Base-by-base conservation (phyloP, 2,329 filamentous ascomycete species). In the Leptosphaerulina australis region DNA sequence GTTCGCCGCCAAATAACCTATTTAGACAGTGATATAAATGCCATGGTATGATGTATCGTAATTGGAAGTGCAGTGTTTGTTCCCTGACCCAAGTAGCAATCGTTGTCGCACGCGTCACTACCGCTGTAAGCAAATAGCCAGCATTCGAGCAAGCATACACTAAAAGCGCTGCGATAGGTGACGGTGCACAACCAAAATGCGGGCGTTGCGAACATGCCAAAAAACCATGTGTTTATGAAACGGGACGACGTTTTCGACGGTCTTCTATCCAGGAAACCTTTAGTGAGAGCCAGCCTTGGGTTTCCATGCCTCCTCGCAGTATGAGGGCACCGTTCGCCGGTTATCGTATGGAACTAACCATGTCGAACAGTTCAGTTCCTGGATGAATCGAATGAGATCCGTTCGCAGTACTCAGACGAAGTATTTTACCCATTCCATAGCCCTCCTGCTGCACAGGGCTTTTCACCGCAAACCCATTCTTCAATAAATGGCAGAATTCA, bases 71-170 rank as follows among this genome's bases (percentile, higher is more conserved):
- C 9, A 25, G 20, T 44, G 46, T 25, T 41, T 25, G 52, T 34
- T 43, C 36, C 38, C 56, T 68, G 43, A 63, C 41, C 10, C 10
- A 53, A 37, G 25, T 41, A 73, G 70, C 63, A 71, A 66, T 55
- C 69, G 69, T 46, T 73, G 70, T 59, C 69, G 69, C 51, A 68
- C 64, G 46, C 67, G 69, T 60, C 70, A 73, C 54, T 72, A 73
- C 51, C 64, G 68, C 44, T 73, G 70, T 72, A 63, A 52, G 58
- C 37, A 15, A 8, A 1, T 20, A 25, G 5, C 25, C 29, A 10
- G 7, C 18, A 40, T 12, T 22, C 21, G 30, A 41, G 21, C 14
- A 20, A 25, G 15, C 37, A n/a, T 7, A 18, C 18, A 45, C 60
- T 69, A 33, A 69, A 12, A 15, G 44, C 10, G 11, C 22, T 28